Percentiles rank a stretch among this genome's conserved stretches.
phyloP scores from a whole-genome alignment of 148 eudicot species.

The Polygonum aviculare region DNA sequence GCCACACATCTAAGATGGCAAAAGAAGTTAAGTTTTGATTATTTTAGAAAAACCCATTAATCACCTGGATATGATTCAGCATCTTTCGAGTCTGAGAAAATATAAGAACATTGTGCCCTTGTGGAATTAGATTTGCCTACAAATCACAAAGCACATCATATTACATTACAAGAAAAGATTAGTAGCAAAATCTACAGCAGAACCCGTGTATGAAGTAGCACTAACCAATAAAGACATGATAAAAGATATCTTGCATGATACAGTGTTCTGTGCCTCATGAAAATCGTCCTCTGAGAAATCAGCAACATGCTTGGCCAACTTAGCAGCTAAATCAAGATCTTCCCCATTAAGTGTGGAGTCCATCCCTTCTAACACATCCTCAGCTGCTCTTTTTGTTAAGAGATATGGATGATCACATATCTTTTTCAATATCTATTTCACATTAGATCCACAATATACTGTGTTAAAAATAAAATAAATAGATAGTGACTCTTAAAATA shows the following conservation, averaged over 20 bases:
- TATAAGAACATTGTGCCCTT: constrained; percentile 86
- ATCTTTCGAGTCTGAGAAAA: constrained; percentile 98
- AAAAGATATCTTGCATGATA: constrained; percentile 94
- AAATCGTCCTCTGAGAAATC: constrained; percentile 51
- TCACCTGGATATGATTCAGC: constrained; percentile 87
- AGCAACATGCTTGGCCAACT: constrained; percentile 79
- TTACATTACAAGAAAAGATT: background rate
- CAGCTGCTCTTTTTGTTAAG: constrained; percentile 94
- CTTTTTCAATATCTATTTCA: constrained; percentile 75
- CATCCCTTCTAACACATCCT: constrained; percentile 94
- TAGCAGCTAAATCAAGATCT: constrained; percentile 72
- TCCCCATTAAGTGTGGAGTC: constrained; percentile 61
- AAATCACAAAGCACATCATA: background rate
- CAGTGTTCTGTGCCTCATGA: constrained; percentile 46
- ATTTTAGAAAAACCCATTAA: background rate
- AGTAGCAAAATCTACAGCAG: background rate
- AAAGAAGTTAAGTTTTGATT: too few species aligned
- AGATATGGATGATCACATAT: constrained; percentile 98
- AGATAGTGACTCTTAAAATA: background rate
- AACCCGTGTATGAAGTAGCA: background rate
- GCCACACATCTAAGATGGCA: too few species aligned
- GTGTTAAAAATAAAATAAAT: background rate
- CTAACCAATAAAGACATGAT: constrained; percentile 73
- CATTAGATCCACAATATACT: background rate
- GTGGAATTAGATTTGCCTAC: constrained; percentile 65